Evolutionary conservation across 108 stramenopile genomes (phyloP), one percentile per base, ranked within the genome.

Genomic region (Conticribra weissflogii): DNA sequence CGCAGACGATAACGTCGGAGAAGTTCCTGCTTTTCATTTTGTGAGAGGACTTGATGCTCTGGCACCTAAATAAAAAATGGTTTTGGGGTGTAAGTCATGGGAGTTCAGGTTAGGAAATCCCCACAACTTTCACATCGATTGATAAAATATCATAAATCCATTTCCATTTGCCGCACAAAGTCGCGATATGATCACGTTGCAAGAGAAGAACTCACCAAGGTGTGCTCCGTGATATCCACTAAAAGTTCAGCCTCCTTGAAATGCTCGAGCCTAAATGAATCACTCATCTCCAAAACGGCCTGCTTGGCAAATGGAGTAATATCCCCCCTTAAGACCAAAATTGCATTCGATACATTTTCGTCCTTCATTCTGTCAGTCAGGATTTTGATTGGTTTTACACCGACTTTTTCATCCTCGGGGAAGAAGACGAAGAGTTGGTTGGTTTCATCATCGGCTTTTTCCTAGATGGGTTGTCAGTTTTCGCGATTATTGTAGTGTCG

Each of bases 191-290:
- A n/a, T n/a, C n/a, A n/a, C n/a, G n/a, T n/a, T n/a, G n/a, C n/a
- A n/a, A n/a, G n/a, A n/a, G n/a, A 17, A 36, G 30, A 22, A 58
- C 76, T 36, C 33, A 80, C 93, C 48, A 99, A 83, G 48, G 91
- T 94, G 80, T 99, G 99, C 68, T 98, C 89, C 7, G 99, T 99
- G 56, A 99, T 99, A 72, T 99, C 99, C 45, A 99, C 96, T 66
- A 99, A 85, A 19, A 99, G 77, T 59, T 99, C 99, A 2, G 90
- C 84, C 76, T 99, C 98, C 68, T 96, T 96, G 73, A 99, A 99
- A 83, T 97, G 94, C 75, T 99, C 99, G 61, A 98, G 92, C 7
- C 86, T 76, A 78, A 88, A 96, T 21, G 68, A 65, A 54, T 91
- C 88, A 63, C 87, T 87, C 85, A 97, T 89, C 69, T 98, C 98